Conservation (phyloP, 2,329 filamentous ascomycete species). For the Penicillium sp. region DNA sequence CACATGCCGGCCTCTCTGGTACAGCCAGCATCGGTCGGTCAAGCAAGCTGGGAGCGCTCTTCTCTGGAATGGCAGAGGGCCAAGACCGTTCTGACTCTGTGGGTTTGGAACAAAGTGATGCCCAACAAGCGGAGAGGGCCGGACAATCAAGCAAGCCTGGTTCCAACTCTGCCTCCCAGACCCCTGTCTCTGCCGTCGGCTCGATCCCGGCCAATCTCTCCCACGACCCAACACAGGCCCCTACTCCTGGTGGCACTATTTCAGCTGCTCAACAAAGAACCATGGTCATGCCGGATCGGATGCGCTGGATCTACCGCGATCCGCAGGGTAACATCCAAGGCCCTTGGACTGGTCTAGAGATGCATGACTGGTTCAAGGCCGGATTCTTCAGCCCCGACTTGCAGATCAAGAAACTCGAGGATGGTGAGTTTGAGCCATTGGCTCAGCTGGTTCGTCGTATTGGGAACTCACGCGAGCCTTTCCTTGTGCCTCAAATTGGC, state of each 20-base stretch:
- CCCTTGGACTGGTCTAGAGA: slow-evolving; percentile 93
- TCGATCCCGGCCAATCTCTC: slow-evolving; percentile 34
- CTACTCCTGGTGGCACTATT: slow-evolving; percentile 58
- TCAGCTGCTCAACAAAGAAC: slow-evolving; percentile 71
- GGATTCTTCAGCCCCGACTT: slow-evolving; percentile 96
- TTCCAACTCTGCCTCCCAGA: slow-evolving; percentile 37
- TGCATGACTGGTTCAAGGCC: slow-evolving; percentile 99
- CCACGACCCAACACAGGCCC: slow-evolving; percentile 34
- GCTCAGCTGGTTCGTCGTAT: slow-evolving; percentile 94
- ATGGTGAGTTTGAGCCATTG: slow-evolving; percentile 89
- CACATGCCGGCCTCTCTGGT: slow-evolving; percentile 54
- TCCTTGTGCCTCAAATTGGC: slow-evolving; percentile 95
- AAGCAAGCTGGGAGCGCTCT: slow-evolving; percentile 84
- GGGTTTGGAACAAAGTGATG: slow-evolving; percentile 52
- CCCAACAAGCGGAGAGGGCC: slow-evolving; percentile 32
- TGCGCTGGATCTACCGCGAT: slow-evolving; percentile 98
- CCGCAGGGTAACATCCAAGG: slow-evolving; percentile 90
- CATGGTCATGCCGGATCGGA: slow-evolving; percentile 99
- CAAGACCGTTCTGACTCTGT: slow-evolving; percentile 63
- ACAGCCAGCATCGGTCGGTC: slow-evolving; percentile 70
- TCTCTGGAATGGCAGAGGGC: slow-evolving; percentile 74
- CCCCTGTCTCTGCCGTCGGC: slow-evolving; percentile 39
- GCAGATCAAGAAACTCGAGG: slow-evolving; percentile 91
- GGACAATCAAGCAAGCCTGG: slow-evolving; percentile 32
- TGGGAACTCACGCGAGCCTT: slow-evolving; percentile 95